Evolutionary conservation across 106 monocot species (phyloP).

Genomic region (Allium cepa): DNA sequence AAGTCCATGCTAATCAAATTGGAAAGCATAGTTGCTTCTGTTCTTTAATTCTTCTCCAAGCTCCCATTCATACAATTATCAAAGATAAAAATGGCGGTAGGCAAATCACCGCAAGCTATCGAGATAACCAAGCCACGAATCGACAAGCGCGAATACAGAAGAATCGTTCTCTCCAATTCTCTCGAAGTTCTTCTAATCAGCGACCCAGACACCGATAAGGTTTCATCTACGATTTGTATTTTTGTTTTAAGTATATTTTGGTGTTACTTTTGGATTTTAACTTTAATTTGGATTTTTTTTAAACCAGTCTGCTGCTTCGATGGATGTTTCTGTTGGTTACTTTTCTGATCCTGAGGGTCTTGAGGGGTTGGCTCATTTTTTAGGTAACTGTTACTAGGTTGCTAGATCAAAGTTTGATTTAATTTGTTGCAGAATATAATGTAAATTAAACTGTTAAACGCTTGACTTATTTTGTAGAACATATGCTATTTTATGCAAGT

Average conservation of each 20-base stretch:
- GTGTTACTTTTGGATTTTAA: not conserved
- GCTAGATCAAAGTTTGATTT: not conserved
- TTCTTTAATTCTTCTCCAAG: not conserved
- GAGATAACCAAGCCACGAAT: slow-evolving; percentile 58
- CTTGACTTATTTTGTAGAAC: slow-evolving; percentile 53
- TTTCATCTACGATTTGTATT: not conserved
- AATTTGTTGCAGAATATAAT: not conserved
- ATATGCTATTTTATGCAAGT: slow-evolving; percentile 98
- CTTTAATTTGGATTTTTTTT: not conserved
- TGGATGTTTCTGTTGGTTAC: slow-evolving; percentile 65
- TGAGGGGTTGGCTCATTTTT: slow-evolving; percentile 85
- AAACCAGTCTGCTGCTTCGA: slow-evolving; percentile 69
- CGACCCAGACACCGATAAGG: slow-evolving; percentile 90
- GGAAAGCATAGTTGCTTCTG: not conserved
- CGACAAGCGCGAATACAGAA: slow-evolving; percentile 73
- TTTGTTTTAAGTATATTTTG: not conserved
- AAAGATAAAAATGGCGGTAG: slow-evolving; percentile 33
- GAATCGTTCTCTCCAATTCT: slow-evolving; percentile 71
- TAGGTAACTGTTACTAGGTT: slow-evolving; percentile 28
- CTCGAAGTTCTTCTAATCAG: slow-evolving; percentile 81
- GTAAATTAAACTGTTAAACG: not conserved
- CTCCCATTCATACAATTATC: not conserved
- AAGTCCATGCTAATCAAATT: too few species aligned
- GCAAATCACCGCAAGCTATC: slow-evolving; percentile 15
- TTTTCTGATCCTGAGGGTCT: slow-evolving; percentile 74